Evolutionary conservation across 768 basidiomycete genomes (phyloP).

Genomic region (Auriculariales sp.): DNA sequence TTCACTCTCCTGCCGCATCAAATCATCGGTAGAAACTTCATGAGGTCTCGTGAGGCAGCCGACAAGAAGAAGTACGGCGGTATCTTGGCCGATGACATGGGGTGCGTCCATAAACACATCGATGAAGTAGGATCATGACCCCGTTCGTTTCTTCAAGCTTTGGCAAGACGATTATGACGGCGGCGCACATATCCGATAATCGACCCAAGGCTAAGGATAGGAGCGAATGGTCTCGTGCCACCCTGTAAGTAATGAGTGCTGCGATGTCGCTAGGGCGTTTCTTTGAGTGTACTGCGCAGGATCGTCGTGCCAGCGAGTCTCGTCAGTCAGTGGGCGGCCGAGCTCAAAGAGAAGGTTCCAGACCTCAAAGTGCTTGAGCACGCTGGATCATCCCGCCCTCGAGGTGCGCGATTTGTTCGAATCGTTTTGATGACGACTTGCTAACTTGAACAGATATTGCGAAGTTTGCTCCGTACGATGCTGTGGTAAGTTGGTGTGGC

Average conservation of each 20-base stretch:
- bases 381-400: constrained; percentile 63
- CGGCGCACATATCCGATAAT: constrained; percentile 77
- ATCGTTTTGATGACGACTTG: background rate
- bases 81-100: constrained; percentile 87
- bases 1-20: constrained; percentile 77
- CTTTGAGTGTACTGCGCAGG: constrained; percentile 22
- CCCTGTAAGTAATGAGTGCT: constrained; percentile 36
- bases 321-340: constrained; percentile 81
- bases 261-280: background rate
- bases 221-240: constrained; percentile 50
- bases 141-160: constrained; percentile 33
- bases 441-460: constrained; percentile 31
- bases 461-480: constrained; percentile 37
- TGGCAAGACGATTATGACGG: constrained; percentile 84
- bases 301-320: constrained; percentile 81
- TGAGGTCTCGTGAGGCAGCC: constrained; percentile 64
- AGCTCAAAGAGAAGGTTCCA: constrained; percentile 59
- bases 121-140: constrained; percentile 4
- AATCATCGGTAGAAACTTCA: constrained; percentile 73
- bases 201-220: constrained; percentile 54
- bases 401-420: constrained; percentile 27
- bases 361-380: constrained; percentile 63
- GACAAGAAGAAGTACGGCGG: constrained; percentile 67
- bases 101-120: constrained; percentile 25
- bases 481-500: constrained; percentile 29